Evolutionary conservation across 2,329 filamentous ascomycete species (phyloP).

Genomic region (Bipolaris bicolor): DNA sequence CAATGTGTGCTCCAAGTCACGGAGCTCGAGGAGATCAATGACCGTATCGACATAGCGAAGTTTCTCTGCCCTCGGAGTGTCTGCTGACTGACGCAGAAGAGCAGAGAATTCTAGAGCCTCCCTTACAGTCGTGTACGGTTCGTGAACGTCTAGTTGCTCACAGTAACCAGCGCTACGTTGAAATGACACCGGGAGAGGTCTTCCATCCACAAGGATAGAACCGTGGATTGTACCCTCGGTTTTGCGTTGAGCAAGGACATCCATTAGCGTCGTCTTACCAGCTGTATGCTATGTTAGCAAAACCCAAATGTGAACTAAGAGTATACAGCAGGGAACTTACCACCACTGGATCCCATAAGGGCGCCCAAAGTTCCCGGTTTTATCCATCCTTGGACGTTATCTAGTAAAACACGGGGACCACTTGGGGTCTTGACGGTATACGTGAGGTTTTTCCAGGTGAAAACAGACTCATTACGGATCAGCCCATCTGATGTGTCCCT

Average conservation of each 20-base stretch:
- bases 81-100: slow-evolving; percentile 61
- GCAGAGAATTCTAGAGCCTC: slow-evolving; percentile 67
- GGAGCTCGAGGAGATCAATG: slow-evolving; percentile 63
- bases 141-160: slow-evolving; percentile 66
- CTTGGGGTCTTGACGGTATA: slow-evolving; percentile 61
- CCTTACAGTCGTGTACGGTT: slow-evolving; percentile 62
- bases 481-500: slow-evolving; percentile 48
- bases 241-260: slow-evolving; percentile 68
- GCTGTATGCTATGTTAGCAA: slow-evolving; percentile 58
- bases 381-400: slow-evolving; percentile 60
- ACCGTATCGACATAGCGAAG: slow-evolving; percentile 66
- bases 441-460: slow-evolving; percentile 67
- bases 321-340: slow-evolving; percentile 26
- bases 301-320: slow-evolving; percentile 53
- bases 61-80: slow-evolving; percentile 61
- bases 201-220: slow-evolving; percentile 77
- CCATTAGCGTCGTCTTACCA: slow-evolving; percentile 41
- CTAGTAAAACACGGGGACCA: slow-evolving; percentile 54
- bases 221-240: slow-evolving; percentile 86
- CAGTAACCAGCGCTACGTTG: slow-evolving; percentile 71
- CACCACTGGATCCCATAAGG: slow-evolving; percentile 35
- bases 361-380: slow-evolving; percentile 60
- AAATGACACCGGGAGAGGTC: slow-evolving; percentile 75
- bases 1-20: slow-evolving; percentile 64
- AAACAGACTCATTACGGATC: slow-evolving; percentile 68